Conservation (phyloP, 2,329 filamentous ascomycete genomes). For the Alternaria atra region DNA sequence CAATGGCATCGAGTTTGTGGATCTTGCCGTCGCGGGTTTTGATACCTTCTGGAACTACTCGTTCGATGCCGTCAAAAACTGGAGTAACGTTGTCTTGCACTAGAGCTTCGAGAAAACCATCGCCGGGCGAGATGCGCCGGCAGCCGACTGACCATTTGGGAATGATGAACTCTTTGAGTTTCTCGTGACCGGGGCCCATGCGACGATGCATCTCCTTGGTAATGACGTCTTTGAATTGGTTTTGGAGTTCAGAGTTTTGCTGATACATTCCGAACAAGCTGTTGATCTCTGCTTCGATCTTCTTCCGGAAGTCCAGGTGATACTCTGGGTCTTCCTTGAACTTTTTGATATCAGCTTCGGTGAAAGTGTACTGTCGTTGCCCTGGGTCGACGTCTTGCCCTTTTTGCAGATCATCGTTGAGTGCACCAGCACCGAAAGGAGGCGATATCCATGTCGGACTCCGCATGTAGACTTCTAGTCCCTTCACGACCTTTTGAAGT, state of each 20-base stretch:
- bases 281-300: slow-evolving; percentile 61
- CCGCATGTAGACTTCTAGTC: slow-evolving; percentile 50
- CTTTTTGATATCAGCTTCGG: slow-evolving; percentile 63
- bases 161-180: slow-evolving; percentile 57
- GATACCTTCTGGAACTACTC: slow-evolving; percentile 50
- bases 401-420: slow-evolving; percentile 45
- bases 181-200: slow-evolving; percentile 52
- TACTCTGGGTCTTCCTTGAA: slow-evolving; percentile 67
- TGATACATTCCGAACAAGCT: slow-evolving; percentile 63
- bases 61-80: slow-evolving; percentile 39
- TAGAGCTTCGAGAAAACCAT: slow-evolving; percentile 45
- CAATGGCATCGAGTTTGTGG: slow-evolving; percentile 44
- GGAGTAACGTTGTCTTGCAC: slow-evolving; percentile 42
- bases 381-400: slow-evolving; percentile 52
- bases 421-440: slow-evolving; percentile 49
- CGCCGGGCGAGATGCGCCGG: slow-evolving; percentile 44
- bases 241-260: slow-evolving; percentile 57
- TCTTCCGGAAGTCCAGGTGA: slow-evolving; percentile 60
- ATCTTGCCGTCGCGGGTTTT: slow-evolving; percentile 39
- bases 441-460: slow-evolving; percentile 54
- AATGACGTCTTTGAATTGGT: slow-evolving; percentile 53
- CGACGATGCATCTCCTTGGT: slow-evolving; percentile 54
- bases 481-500: slow-evolving; percentile 49
- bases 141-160: slow-evolving; percentile 59
- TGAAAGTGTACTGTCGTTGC: slow-evolving; percentile 56